Percentiles rank a stretch among this genome's conserved stretches.
phyloP scores from a whole-genome alignment of 2,329 filamentous ascomycete genomes.

The Aureobasidium lini region DNA sequence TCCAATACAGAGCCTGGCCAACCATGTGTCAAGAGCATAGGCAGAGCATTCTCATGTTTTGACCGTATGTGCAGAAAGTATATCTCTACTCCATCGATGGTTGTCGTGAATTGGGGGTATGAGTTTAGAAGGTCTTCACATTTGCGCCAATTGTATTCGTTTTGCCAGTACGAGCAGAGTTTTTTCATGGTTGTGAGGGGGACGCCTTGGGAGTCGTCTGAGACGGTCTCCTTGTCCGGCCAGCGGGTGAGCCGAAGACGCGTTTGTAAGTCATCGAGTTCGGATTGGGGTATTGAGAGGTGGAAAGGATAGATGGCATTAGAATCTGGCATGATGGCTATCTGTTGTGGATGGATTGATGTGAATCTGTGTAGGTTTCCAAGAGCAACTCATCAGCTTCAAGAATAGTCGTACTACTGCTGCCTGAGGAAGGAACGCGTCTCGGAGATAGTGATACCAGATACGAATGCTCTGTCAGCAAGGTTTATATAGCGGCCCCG shows the following conservation, averaged over 20 bases:
- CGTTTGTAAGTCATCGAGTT: too few relatives aligned
- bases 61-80: constrained; percentile 56
- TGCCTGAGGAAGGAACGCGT: not conserved
- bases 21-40: constrained; percentile 60
- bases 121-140: constrained; percentile 53
- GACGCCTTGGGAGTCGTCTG: constrained; percentile 50
- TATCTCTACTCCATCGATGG: constrained; percentile 50
- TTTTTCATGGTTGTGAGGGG: constrained; percentile 54
- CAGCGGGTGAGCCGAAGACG: too few relatives aligned
- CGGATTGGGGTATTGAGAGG: too few relatives aligned
- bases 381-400: not conserved
- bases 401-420: not conserved
- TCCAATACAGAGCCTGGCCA: constrained; percentile 27
- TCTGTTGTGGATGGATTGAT: too few relatives aligned
- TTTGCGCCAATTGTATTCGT: constrained; percentile 53
- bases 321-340: too few relatives aligned
- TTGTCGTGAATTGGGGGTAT: constrained; percentile 51
- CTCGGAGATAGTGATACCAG: not conserved
- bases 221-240: too few relatives aligned
- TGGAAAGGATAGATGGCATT: too few relatives aligned
- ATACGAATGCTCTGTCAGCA: not conserved
- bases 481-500: constrained; percentile 5
- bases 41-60: constrained; percentile 54
- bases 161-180: constrained; percentile 50
- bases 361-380: too few relatives aligned